Base-by-base conservation (phyloP, 441 rosid genomes). In the Pelargonium australe region DNA sequence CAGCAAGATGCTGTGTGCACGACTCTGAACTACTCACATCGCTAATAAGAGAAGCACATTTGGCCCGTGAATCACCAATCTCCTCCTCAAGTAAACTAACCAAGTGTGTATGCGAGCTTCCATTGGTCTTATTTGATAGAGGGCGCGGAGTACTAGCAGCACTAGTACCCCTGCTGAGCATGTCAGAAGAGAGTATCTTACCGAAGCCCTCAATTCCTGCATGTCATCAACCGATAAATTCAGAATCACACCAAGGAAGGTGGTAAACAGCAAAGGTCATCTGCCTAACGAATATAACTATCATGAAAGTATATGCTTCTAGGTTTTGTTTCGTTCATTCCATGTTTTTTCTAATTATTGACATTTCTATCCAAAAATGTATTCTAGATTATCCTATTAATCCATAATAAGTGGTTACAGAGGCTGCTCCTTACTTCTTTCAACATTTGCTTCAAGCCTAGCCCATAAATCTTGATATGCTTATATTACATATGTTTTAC, bases 181-280 rank as follows among this genome's bases (percentile, higher is more conserved):
- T 85, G 44, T 73, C 80, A 2, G 91, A 80, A 14, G 89, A 77
- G 79, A 89, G 84, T 58, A 95, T 86, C 76, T 84, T 85, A 78
- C 89, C 95, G 37, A 91, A 83, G 16, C 97, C 85, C 63, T 85
- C 92, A 34, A 82, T 87, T 76, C 99, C 97, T 95, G 86, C 79
- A 82, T 70, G 43, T 51, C 68, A 72, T 31, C 63, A 70, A 73
- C 62, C 62, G 16, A 20, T 2, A 53, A 37, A 19, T 65, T 12
- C 66, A 7, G 7, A 61, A 23, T 49, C 60, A 53, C 17, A 16
- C 61, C 61, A 55, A 55, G 11, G 61, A 55, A 14, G 61, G 0
- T 16, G 61, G 61, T 14, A 16, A 55, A 55, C 20, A 16, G 25
- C 19, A 55, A 55, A 55, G 7, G 3, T 5, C 20, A 14, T 53